These are phyloP conservation scores for Penicillium frequentans DNA, from an alignment of 2,329 filamentous ascomycete species.

Conservation along the genomic window DNA sequence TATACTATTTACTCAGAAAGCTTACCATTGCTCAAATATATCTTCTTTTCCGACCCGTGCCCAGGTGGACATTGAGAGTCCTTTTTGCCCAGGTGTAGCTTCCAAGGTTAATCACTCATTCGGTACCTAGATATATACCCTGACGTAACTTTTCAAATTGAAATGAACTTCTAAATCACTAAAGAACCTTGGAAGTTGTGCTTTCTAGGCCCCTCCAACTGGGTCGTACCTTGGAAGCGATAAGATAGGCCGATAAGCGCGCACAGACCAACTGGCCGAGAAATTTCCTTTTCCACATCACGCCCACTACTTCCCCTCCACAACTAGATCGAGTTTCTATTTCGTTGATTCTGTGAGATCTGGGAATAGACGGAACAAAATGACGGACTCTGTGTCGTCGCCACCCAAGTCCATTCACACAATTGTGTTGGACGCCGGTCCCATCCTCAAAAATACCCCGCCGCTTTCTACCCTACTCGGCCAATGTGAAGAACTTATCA, in stretches of 20 bases:
- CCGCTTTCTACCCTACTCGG: slow-evolving; percentile 77
- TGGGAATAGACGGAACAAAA: slow-evolving; percentile 6
- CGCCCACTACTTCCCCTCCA: slow-evolving; percentile 5
- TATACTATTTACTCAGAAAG: too few relatives aligned
- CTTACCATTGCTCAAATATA: too few relatives aligned
- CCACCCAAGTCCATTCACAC: slow-evolving; percentile 70
- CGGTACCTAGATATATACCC: too few relatives aligned
- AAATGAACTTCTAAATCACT: too few relatives aligned
- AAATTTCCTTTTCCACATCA: slow-evolving; percentile 28
- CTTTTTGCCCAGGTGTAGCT: too few relatives aligned
- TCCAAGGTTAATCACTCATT: too few relatives aligned
- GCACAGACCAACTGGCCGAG: slow-evolving; percentile 36
- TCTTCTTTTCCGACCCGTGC: too few relatives aligned
- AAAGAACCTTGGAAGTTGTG: too few relatives aligned
- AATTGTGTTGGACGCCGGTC: slow-evolving; percentile 85
- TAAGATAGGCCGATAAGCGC: slow-evolving; percentile 44
- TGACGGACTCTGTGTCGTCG: slow-evolving; percentile 18
- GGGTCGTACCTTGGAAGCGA: slow-evolving; percentile 16
- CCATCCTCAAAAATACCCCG: slow-evolving; percentile 90
- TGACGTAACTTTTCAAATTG: too few relatives aligned
- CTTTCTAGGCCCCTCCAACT: not conserved
- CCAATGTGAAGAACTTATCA: slow-evolving; percentile 75
- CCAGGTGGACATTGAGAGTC: too few relatives aligned
- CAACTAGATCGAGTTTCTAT: slow-evolving; percentile 4
- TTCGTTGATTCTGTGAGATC: not conserved